Conservation (phyloP, 1,139 yeast species). For the Suhomyces kunorum region DNA sequence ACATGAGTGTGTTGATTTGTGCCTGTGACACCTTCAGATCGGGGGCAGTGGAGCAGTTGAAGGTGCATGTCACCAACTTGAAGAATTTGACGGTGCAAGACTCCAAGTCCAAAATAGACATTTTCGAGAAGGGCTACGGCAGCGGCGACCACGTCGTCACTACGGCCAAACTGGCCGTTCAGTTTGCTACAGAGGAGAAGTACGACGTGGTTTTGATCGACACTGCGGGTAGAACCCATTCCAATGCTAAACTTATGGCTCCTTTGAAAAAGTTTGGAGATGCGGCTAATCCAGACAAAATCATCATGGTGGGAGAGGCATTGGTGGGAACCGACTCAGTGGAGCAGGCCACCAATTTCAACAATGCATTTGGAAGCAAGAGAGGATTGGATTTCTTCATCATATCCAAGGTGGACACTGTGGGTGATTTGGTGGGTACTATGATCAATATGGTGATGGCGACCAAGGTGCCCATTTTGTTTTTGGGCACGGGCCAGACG, state of each 20-base stretch:
- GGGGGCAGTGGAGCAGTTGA: constrained; percentile 95
- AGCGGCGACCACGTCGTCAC: constrained; percentile 91
- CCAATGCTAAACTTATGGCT: constrained; percentile 93
- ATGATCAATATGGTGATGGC: constrained; percentile 98
- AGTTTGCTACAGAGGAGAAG: constrained; percentile 58
- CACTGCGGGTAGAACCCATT: constrained; percentile 97
- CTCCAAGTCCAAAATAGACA: constrained; percentile 60
- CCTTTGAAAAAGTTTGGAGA: constrained; percentile 94
- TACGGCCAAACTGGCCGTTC: constrained; percentile 92
- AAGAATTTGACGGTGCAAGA: constrained; percentile 51
- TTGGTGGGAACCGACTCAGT: constrained; percentile 97
- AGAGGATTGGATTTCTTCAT: constrained; percentile 87
- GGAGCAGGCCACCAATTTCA: constrained; percentile 90
- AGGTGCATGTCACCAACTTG: constrained; percentile 87
- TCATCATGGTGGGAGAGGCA: constrained; percentile 98
- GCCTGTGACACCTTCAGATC: constrained; percentile 98
- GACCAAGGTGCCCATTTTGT: constrained; percentile 90
- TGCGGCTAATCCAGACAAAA: constrained; percentile 93
- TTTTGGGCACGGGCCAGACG: constrained; percentile 96
- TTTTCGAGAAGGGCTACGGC: constrained; percentile 95
- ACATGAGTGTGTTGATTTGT: constrained; percentile 82
- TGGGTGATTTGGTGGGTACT: constrained; percentile 93
- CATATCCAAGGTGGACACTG: constrained; percentile 94
- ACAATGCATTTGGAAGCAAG: constrained; percentile 85
- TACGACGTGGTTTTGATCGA: constrained; percentile 91